Percentiles rank a stretch among this genome's conserved stretches.
Conservation (phyloP, 2,329 filamentous ascomycete species). For the Trichoderma harzianum region DNA sequence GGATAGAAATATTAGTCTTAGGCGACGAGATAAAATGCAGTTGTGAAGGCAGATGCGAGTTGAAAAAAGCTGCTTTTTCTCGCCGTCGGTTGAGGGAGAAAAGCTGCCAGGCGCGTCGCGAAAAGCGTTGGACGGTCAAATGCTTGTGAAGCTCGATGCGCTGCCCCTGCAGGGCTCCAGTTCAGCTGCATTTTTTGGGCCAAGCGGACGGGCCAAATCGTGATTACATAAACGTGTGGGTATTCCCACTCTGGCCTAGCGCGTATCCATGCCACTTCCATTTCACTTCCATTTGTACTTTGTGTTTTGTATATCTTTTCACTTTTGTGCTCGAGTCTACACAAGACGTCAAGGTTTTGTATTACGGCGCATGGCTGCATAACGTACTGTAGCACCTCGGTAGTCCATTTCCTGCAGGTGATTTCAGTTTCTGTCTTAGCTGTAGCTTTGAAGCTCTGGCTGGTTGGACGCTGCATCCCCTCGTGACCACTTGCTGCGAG, state of each 20-base stretch:
- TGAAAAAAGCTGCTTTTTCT: neutral
- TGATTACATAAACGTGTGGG: neutral
- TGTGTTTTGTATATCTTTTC: neutral
- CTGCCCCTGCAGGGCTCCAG: conserved; percentile 6
- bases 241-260: neutral
- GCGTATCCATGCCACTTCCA: neutral
- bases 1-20: neutral
- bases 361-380: neutral
- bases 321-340: neutral
- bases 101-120: conserved; percentile 18
- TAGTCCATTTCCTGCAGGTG: neutral
- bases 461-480: neutral
- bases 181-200: conserved; percentile 7
- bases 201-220: neutral
- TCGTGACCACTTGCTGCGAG: neutral
- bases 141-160: conserved; percentile 6
- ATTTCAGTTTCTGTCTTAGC: neutral
- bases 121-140: conserved; percentile 8
- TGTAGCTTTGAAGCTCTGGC: neutral
- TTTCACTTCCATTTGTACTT: neutral
- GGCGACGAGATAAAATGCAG: neutral
- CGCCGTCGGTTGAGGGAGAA: conserved; percentile 8
- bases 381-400: neutral
- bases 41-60: neutral
- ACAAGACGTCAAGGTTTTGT: neutral